Evolutionary conservation across 2,329 filamentous ascomycete species (phyloP).

Genomic region (Diaporthe humulicola): DNA sequence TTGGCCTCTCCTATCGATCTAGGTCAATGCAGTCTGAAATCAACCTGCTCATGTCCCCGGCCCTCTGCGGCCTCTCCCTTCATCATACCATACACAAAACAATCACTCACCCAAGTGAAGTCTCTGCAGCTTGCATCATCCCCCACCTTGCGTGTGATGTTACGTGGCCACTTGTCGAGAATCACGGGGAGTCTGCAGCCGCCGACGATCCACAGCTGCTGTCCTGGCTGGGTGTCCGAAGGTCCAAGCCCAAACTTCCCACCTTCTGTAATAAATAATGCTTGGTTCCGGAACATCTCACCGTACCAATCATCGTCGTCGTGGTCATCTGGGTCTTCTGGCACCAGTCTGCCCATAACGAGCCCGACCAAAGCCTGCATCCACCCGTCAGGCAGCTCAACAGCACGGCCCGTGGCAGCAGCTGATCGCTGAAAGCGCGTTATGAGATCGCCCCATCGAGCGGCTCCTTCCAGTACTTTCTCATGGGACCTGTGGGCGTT

Average conservation of each 20-base stretch:
- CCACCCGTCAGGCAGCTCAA: not conserved
- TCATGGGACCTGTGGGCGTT: not conserved
- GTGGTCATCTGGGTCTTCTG: not conserved
- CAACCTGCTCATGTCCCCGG: not conserved
- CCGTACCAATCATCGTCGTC: not conserved
- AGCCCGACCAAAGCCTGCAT: constrained; percentile 9
- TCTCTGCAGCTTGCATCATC: not conserved
- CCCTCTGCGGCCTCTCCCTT: not conserved
- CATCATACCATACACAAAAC: constrained; percentile 1
- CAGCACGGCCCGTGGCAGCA: not conserved
- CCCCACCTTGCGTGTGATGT: not conserved
- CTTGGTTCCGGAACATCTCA: not conserved
- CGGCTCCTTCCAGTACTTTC: not conserved
- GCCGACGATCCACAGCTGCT: constrained; percentile 4
- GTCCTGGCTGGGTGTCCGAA: not conserved
- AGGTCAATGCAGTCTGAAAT: not conserved
- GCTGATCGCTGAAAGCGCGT: not conserved
- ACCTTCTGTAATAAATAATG: not conserved
- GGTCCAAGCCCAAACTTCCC: not conserved
- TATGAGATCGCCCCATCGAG: not conserved
- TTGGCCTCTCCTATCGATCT: not conserved
- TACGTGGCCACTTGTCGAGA: not conserved
- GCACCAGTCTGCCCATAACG: not conserved
- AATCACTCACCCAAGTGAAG: not conserved
- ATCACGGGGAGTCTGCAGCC: not conserved